Evolutionary conservation across 768 basidiomycete genomes (phyloP).

Genomic region (Rhizopogon roseolus): DNA sequence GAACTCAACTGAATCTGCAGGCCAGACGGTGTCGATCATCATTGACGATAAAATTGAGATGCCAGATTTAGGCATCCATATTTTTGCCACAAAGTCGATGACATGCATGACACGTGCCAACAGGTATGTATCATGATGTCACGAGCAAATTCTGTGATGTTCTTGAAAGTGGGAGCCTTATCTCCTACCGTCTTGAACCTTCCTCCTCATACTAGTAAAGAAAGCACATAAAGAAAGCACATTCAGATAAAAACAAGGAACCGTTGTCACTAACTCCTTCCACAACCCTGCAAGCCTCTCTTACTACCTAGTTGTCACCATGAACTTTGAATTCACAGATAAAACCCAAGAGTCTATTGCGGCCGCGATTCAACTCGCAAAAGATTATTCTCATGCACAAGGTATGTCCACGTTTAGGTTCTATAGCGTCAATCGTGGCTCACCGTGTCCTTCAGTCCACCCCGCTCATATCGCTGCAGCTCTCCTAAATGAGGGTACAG

Average conservation of each 20-base stretch:
- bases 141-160: conserved; percentile 1
- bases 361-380: conserved; percentile 75
- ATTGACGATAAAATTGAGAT: conserved; percentile 2
- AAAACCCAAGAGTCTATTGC: conserved; percentile 68
- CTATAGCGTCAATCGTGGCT: neutral
- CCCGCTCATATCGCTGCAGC: conserved; percentile 82
- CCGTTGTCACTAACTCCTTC: neutral
- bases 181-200: neutral
- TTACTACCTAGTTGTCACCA: conserved; percentile 5
- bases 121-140: neutral
- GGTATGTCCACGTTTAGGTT: conserved; percentile 35
- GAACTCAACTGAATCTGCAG: conserved; percentile 90
- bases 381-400: conserved; percentile 80
- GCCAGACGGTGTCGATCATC: conserved; percentile 63
- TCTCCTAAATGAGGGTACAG: conserved; percentile 65
- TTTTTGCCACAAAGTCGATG: no score
- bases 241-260: neutral
- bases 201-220: neutral
- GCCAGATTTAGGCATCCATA: neutral
- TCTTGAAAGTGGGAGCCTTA: neutral
- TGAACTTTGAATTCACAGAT: conserved; percentile 80
- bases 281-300: neutral
- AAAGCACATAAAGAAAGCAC: neutral
- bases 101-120: neutral
- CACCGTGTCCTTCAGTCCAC: conserved; percentile 44